phyloP scores from a whole-genome alignment of 306 rosid species.

The Cicer bijugum region DNA sequence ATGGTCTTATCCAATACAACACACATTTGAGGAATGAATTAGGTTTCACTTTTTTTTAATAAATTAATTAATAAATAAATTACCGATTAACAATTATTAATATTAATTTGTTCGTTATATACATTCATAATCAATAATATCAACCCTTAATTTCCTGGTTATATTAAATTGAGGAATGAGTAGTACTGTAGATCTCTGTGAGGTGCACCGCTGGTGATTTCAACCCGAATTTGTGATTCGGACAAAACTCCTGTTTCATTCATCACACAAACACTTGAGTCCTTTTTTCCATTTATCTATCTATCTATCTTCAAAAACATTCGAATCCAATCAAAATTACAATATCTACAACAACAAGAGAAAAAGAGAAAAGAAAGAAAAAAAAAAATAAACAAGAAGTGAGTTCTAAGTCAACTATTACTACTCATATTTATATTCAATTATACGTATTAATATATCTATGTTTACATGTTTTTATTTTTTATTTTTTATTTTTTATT shows the following conservation, averaged over 20 bases:
- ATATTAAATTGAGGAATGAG: too few species aligned
- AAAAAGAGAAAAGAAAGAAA: background rate
- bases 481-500: too few species aligned
- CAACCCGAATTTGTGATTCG: slow-evolving; percentile 24
- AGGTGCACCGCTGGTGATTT: slow-evolving; percentile 25
- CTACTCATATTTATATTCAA: background rate
- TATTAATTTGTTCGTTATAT: too few species aligned
- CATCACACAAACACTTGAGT: too few species aligned
- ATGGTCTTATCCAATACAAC: too few species aligned
- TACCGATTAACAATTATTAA: too few species aligned
- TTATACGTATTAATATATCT: background rate
- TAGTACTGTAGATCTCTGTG: slow-evolving; percentile 2
- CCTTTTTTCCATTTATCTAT: background rate
- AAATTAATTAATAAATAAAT: too few species aligned
- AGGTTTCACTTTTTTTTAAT: too few species aligned
- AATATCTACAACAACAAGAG: background rate
- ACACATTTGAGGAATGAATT: too few species aligned
- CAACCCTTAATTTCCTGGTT: too few species aligned
- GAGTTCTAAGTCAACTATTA: slow-evolving; percentile 24
- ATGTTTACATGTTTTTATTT: background rate
- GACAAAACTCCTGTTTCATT: slow-evolving; percentile 50
- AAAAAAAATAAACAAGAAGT: slow-evolving; percentile 11
- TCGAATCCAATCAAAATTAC: background rate
- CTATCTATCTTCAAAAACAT: background rate
- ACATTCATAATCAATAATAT: too few species aligned